Evolutionary conservation across 345 rosid species (phyloP), one percentile per base, ranked within the genome.

Genomic region (Mallotus nudiflorus): DNA sequence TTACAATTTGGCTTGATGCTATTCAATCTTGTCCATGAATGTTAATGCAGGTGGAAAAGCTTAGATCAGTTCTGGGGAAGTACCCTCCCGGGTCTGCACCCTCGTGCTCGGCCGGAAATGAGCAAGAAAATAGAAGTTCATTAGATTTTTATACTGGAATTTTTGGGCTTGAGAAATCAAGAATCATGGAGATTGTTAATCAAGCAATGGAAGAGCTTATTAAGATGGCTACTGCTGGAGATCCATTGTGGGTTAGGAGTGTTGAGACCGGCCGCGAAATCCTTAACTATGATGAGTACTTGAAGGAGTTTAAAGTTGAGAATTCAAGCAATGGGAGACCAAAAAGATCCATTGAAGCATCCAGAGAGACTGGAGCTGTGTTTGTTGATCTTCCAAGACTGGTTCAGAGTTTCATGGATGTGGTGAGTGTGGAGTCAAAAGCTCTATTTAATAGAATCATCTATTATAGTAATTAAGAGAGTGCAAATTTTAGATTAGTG

Each of bases 181-280:
- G 88, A 75, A 87, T 92, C 8, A 61, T 75, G 78, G 99, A 95
- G 73, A 79, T 83, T 45, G 92, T 78, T 20, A 88, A 84, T 76
- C 91, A 89, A 77, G 97, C 94, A 53, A 78, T 78, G 82, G 94
- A 89, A 75, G 98, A 95, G 80, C 82, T 95, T 48, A 82, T 77
- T 56, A 87, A 75, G 78, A 95, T 95, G 99, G 98, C 96, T 51
- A 80, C 86, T 10, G 87, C 90, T 0, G 80, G 77, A 0, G 87
- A 88, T 24, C 98, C 99, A 3, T 83, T 95, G 1, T 95, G 99
- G 99, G 73, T 95, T 68, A 83, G 90, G 45, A 92, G 99, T 73
- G 78, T 95, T 2, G 99, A 95, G 86, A 90, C 98, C 0, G 93
- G 92, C 33, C 89, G 98, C 3, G 97, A 95, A 68, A 95, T 95